phyloP scores from a whole-genome alignment of 305 asterid genomes.

The Stenogyne calaminthoides region DNA sequence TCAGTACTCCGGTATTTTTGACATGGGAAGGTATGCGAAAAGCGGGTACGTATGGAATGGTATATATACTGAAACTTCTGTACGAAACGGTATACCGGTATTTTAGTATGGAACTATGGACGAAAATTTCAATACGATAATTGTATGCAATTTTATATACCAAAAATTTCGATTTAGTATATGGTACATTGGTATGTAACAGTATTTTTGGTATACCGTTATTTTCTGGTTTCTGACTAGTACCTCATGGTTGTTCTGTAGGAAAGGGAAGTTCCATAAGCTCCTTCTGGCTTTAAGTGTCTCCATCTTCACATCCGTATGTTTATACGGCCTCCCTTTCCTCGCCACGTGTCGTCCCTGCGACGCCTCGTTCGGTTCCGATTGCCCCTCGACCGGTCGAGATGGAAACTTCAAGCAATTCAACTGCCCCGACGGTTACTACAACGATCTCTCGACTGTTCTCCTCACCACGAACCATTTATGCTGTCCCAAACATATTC shows the following conservation, averaged over 20 bases:
- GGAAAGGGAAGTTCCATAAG: slow-evolving; percentile 83
- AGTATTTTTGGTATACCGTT: too few relatives aligned
- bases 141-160: too few relatives aligned
- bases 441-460: slow-evolving; percentile 87
- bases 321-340: slow-evolving; percentile 89
- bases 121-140: too few relatives aligned
- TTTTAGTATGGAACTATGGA: too few relatives aligned
- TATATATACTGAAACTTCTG: background rate
- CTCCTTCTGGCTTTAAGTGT: slow-evolving; percentile 71
- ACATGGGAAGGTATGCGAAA: background rate
- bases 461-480: slow-evolving; percentile 83
- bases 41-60: background rate
- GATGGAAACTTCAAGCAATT: slow-evolving; percentile 89
- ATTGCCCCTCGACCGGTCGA: slow-evolving; percentile 71
- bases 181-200: background rate
- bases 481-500: slow-evolving; percentile 78
- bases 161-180: background rate
- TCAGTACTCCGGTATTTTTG: background rate
- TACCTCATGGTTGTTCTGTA: slow-evolving; percentile 38
- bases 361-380: slow-evolving; percentile 50
- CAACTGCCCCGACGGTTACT: slow-evolving; percentile 86
- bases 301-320: slow-evolving; percentile 84
- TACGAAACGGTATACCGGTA: too few relatives aligned
- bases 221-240: background rate
- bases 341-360: slow-evolving; percentile 82